Conservation (phyloP, 495 filamentous ascomycete species). For the Schizothecium vesticola region DNA sequence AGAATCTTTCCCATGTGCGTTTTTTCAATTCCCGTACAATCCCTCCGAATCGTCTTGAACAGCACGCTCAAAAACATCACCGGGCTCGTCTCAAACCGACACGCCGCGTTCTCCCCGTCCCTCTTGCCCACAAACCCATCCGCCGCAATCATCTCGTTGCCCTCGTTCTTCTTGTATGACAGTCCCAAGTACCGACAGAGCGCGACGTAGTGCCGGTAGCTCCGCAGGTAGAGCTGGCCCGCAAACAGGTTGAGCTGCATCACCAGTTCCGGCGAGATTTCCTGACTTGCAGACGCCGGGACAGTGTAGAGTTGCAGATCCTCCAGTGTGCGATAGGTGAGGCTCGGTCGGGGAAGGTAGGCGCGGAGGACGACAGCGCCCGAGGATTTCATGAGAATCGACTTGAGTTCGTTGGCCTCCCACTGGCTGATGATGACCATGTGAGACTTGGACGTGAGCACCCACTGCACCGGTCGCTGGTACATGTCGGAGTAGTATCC, state of each 20-base stretch:
- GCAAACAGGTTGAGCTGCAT: conserved; percentile 61
- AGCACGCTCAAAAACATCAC: conserved; percentile 49
- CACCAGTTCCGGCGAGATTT: conserved; percentile 22
- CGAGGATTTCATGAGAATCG: conserved; percentile 28
- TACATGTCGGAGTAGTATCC: conserved; percentile 42
- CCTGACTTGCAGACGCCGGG: conserved; percentile 18
- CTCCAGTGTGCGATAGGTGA: conserved; percentile 42
- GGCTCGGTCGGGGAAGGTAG: conserved; percentile 52
- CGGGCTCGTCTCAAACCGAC: conserved; percentile 43
- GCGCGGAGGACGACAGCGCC: conserved; percentile 46
- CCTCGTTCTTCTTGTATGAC: conserved; percentile 16
- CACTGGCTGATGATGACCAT: conserved; percentile 58
- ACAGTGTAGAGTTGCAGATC: conserved; percentile 40
- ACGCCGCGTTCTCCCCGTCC: conserved; percentile 26
- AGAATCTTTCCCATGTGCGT: conserved; percentile 52
- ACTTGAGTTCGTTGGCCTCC: conserved; percentile 54
- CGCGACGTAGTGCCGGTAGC: conserved; percentile 47
- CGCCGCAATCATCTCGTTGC: conserved; percentile 22
- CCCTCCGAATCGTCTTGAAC: conserved; percentile 46
- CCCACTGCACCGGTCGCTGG: conserved; percentile 55
- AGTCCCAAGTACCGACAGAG: conserved; percentile 52
- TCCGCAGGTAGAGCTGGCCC: conserved; percentile 57
- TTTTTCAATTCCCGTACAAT: conserved; percentile 45
- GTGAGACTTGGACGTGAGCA: conserved; percentile 36
- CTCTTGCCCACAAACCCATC: conserved; percentile 38